phyloP scores from a whole-genome alignment of 805 yeast species.

The Priceomyces castillae region DNA sequence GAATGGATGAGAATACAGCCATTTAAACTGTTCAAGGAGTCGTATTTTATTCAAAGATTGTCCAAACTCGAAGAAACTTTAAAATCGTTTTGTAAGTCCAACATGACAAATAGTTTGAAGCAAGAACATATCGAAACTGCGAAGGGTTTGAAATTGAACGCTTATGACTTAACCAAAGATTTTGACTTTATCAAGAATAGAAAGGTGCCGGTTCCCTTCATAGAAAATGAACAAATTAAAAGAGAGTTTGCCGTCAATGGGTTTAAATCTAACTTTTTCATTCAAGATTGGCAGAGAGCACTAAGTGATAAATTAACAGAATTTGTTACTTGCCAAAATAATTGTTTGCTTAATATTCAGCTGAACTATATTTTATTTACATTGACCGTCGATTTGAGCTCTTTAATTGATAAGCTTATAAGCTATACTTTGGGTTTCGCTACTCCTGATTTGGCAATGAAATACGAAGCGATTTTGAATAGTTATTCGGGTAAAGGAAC shows the following conservation, averaged over 20 bases:
- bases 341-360: constrained; percentile 35
- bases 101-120: constrained; percentile 14
- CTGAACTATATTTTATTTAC: constrained; percentile 38
- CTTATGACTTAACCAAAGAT: constrained; percentile 19
- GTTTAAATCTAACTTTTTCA: constrained; percentile 14
- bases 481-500: neutral
- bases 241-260: constrained; percentile 6
- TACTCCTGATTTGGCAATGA: constrained; percentile 4
- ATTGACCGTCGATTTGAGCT: constrained; percentile 26
- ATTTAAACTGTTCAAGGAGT: constrained; percentile 25
- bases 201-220: constrained; percentile 7
- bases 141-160: constrained; percentile 16
- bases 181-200: constrained; percentile 14
- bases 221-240: constrained; percentile 11
- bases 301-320: constrained; percentile 23
- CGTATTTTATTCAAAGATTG: constrained; percentile 17
- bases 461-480: constrained; percentile 7
- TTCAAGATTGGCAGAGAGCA: constrained; percentile 32
- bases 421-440: constrained; percentile 4
- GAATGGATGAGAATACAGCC: constrained; percentile 41
- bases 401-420: constrained; percentile 20
- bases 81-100: constrained; percentile 12
- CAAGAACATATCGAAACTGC: constrained; percentile 19
- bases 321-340: constrained; percentile 20
- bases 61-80: constrained; percentile 16